Evolutionary conservation across 495 filamentous ascomycete genomes (phyloP).

Genomic region (Aspergillus egyptiacus): DNA sequence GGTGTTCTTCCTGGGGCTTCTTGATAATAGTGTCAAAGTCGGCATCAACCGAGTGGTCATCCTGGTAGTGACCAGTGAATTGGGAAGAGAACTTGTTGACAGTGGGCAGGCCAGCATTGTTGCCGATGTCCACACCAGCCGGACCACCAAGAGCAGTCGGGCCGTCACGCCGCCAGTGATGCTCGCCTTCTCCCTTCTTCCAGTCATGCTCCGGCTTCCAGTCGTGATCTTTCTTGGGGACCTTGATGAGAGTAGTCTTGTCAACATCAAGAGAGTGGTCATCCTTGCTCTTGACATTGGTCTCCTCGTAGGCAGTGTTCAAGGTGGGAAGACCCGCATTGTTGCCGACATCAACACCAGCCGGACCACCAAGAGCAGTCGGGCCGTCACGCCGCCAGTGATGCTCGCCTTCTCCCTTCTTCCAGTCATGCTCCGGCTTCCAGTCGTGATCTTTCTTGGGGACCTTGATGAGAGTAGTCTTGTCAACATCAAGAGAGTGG

Average conservation of each 20-base stretch:
- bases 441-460: not conserved
- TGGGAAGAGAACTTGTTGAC: not conserved
- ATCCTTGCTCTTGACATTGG: conserved; percentile 1
- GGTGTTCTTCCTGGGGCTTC: not conserved
- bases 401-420: not conserved
- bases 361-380: not conserved
- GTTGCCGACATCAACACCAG: conserved; percentile 7
- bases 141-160: conserved; percentile 1
- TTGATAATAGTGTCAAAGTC: not conserved
- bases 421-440: not conserved
- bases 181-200: not conserved
- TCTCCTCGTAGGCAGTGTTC: not conserved
- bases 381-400: not conserved
- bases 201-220: too few relatives aligned
- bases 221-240: too few relatives aligned
- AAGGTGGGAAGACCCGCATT: not conserved
- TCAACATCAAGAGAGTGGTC: conserved; percentile 8
- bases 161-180: not conserved
- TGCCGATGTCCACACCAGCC: conserved; percentile 3
- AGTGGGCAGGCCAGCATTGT: not conserved
- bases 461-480: not conserved
- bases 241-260: not conserved
- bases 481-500: conserved; percentile 13
- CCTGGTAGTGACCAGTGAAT: not conserved
- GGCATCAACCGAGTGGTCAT: conserved; percentile 9